A percentile compares a stretch with the other conserved stretches of the same genome.
These are phyloP conservation scores for Brassica carinata DNA, from an alignment of 345 rosid genomes.

Conservation along the genomic window DNA sequence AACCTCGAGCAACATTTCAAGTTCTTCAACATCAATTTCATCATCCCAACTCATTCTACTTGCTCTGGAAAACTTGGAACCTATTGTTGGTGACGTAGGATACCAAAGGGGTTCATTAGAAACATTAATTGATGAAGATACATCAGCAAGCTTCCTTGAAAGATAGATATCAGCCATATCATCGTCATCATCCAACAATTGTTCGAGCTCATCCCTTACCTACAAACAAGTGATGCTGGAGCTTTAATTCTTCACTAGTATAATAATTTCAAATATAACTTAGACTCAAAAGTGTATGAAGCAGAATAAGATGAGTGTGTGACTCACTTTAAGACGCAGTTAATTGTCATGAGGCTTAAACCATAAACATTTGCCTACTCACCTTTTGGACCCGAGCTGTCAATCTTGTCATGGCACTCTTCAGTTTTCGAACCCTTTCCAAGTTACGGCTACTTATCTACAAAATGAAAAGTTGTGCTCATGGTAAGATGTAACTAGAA, in stretches of 20 bases:
- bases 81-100: conserved; percentile 82
- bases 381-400: conserved; percentile 93
- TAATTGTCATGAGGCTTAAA: neutral
- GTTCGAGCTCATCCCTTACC: conserved; percentile 97
- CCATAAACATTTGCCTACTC: neutral
- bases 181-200: conserved; percentile 84
- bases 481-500: too few relatives aligned
- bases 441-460: conserved; percentile 93
- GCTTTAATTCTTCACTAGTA: neutral
- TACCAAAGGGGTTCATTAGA: conserved; percentile 67
- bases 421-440: conserved; percentile 90
- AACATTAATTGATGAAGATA: conserved; percentile 63
- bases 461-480: neutral
- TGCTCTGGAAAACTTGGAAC: conserved; percentile 60
- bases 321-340: too few relatives aligned
- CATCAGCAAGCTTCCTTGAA: conserved; percentile 77
- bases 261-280: neutral
- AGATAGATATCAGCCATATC: conserved; percentile 94
- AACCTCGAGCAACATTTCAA: conserved; percentile 97
- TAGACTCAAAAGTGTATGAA: too few relatives aligned
- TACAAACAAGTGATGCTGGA: conserved; percentile 27
- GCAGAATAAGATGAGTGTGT: too few relatives aligned
- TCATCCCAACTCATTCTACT: conserved; percentile 86
- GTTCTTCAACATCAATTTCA: conserved; percentile 92
- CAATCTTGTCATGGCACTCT: conserved; percentile 87